Base-by-base conservation (phyloP, 2,329 filamentous ascomycete species). In the Cercospora canescens region DNA sequence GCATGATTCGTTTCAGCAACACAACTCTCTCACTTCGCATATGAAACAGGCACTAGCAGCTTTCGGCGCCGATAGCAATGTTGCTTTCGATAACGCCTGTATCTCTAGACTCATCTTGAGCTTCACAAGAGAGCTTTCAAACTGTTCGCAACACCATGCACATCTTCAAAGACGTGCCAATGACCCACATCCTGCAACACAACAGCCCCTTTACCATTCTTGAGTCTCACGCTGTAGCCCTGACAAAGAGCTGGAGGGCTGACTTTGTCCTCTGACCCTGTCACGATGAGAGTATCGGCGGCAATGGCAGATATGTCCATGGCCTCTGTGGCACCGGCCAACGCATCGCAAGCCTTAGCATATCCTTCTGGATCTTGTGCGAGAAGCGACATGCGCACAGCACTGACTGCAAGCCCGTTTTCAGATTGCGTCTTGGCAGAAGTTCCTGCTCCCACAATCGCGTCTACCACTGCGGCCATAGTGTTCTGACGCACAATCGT, bases 361-460 rank as follows among this genome's bases (percentile, higher is more conserved):
- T 86, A 87, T 1, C 82, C 82, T 67, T 87, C 85, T 0, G 82
- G 78, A 67, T 86, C 81, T 67, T 85, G 83, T 0, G 77, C 73
- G 0, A 85, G 73, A 2, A 87, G 73, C 5, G 79, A 82, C 28
- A 82, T 69, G 6, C 81, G 72, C 8, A 82, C 75, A 0, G 83
- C 82, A 1, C 80, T 72, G 9, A 81, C 65, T 1, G 79, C 81
- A 1, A 85, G 63, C 0, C 78, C 77, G n/a, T 81, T 81, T 0
- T 71, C 69, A 0, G 67, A 62, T 66, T 80, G 79, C 4, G 79
- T 81, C 24, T 75, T 72, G 1, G 69, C 63, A 1, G 81, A 83
- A 1, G 78, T 80, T 2, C 76, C 78, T 16, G 74, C 76, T 0
- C 72, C 73, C 0, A 76, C 73, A 4, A 84, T 72, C 3, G 77